Evolutionary conservation across 345 rosid genomes (phyloP).

Genomic region (Citrus hindsii): DNA sequence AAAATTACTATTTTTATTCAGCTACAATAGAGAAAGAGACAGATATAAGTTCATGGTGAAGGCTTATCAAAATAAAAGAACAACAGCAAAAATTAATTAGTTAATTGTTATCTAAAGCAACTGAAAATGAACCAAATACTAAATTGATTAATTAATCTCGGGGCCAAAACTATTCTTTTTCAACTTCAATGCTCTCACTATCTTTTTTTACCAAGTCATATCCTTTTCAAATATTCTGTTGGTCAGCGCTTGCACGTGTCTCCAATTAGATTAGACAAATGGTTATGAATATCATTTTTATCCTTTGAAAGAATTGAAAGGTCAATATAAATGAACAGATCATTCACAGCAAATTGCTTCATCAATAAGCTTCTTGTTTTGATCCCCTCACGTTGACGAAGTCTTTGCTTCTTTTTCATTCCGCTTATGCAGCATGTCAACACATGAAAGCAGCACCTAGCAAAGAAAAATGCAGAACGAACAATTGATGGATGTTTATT

Average conservation of each 20-base stretch:
- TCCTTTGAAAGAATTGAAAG: neutral
- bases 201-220: neutral
- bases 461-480: no score
- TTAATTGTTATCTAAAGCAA: no score
- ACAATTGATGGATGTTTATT: neutral
- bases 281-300: neutral
- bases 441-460: slow-evolving; percentile 9
- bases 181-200: neutral
- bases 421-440: neutral
- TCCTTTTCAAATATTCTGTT: neutral
- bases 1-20: no score
- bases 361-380: neutral
- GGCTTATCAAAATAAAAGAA: no score
- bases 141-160: no score
- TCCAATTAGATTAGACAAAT: neutral
- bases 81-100: no score
- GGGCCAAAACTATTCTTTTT: no score
- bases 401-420: neutral
- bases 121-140: no score
- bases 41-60: no score
- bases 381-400: neutral
- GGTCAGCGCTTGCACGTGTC: neutral
- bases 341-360: slow-evolving; percentile 5
- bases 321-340: slow-evolving; percentile 11
- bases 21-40: no score